These are phyloP conservation scores for Elongisporangium anandrum DNA, from an alignment of 352 stramenopile species.

Conservation along the genomic window DNA sequence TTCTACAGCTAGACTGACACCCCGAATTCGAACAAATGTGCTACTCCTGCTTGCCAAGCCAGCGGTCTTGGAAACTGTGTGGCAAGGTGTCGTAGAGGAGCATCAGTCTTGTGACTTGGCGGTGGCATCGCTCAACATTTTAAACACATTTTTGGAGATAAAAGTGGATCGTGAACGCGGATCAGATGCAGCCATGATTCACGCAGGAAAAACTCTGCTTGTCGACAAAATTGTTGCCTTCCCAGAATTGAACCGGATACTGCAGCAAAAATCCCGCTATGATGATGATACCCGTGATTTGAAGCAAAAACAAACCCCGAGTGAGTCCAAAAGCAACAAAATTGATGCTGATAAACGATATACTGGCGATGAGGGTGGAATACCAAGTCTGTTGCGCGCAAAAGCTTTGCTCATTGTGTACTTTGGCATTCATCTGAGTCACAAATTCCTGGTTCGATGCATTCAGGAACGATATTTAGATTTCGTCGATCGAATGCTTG, in stretches of 20 bases:
- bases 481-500: conserved; percentile 26
- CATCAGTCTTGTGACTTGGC: conserved; percentile 20
- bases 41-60: conserved; percentile 32
- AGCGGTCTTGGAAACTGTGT: conserved; percentile 35
- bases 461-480: conserved; percentile 26
- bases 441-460: conserved; percentile 30
- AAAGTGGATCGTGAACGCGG: conserved; percentile 22
- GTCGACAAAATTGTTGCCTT: conserved; percentile 33
- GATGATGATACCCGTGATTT: conserved; percentile 9
- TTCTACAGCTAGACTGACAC: conserved; percentile 14
- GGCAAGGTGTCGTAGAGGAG: conserved; percentile 17
- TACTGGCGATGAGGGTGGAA: conserved; percentile 4
- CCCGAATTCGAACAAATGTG: conserved; percentile 23
- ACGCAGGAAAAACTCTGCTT: conserved; percentile 23
- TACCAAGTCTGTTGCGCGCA: conserved; percentile 37
- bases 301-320: background rate
- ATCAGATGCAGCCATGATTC: conserved; percentile 21
- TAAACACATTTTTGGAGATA: conserved; percentile 61
- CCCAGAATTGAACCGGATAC: conserved; percentile 19
- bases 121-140: conserved; percentile 54
- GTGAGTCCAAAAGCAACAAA: background rate
- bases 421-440: conserved; percentile 47
- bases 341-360: conserved; percentile 9
- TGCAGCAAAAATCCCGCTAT: conserved; percentile 14
- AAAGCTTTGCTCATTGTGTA: conserved; percentile 67